These are phyloP conservation scores for Aquilaria agallochum DNA, from an alignment of 441 rosid species.

Conservation along the genomic window DNA sequence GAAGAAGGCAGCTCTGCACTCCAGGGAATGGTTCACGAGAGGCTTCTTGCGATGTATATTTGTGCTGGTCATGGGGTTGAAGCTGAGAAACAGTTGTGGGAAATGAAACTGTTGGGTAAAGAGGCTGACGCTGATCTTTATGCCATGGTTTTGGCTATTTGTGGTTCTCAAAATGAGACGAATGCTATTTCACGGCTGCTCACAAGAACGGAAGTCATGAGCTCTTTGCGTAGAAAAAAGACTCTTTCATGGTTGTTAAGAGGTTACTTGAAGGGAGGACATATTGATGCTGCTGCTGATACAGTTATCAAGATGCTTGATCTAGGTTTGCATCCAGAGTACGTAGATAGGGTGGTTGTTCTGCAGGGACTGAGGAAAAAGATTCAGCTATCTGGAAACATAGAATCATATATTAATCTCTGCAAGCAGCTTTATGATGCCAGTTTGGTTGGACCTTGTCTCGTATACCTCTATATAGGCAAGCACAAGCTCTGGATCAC, in stretches of 20 bases:
- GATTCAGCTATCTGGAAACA: constrained; percentile 53
- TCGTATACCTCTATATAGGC: constrained; percentile 64
- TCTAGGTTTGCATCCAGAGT: constrained; percentile 70
- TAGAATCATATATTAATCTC: constrained; percentile 54
- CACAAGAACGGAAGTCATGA: constrained; percentile 46
- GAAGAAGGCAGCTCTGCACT: constrained; percentile 59
- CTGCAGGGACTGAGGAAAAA: constrained; percentile 77
- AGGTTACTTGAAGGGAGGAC: constrained; percentile 89
- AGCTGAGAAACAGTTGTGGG: constrained; percentile 87
- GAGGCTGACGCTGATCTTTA: constrained; percentile 79
- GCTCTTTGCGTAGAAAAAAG: constrained; percentile 49
- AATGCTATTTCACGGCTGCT: constrained; percentile 57
- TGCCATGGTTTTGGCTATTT: constrained; percentile 80
- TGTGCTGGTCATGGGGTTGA: constrained; percentile 80
- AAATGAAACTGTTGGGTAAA: constrained; percentile 79
- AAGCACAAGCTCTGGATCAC: constrained; percentile 74
- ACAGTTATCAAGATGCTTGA: constrained; percentile 65
- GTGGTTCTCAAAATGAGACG: constrained; percentile 75
- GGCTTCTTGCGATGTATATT: constrained; percentile 83
- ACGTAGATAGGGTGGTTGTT: constrained; percentile 80
- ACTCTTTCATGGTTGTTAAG: constrained; percentile 75
- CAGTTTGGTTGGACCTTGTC: constrained; percentile 71
- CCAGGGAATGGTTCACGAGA: constrained; percentile 64
- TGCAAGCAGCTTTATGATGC: constrained; percentile 67
- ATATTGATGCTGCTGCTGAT: constrained; percentile 68